Evolutionary conservation across 2,329 filamentous ascomycete genomes (phyloP).

Genomic region (Dichotomopilus funicola): DNA sequence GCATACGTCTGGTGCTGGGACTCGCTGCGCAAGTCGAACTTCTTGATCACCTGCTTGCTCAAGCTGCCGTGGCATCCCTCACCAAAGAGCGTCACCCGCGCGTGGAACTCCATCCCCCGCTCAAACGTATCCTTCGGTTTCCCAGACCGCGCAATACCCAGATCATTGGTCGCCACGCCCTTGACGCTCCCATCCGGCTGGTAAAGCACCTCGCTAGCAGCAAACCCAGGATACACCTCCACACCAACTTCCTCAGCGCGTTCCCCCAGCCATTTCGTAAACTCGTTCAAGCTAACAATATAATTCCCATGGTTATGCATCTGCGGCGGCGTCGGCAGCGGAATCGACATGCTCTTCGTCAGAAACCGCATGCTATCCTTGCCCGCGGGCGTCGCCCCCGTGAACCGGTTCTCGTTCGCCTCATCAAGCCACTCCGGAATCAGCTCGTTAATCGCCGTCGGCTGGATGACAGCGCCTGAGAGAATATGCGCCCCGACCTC

Average conservation of each 20-base stretch:
- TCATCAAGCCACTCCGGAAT: constrained; percentile 90
- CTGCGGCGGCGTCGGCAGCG: constrained; percentile 83
- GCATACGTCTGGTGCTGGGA: constrained; percentile 94
- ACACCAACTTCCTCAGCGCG: constrained; percentile 94
- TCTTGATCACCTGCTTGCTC: constrained; percentile 90
- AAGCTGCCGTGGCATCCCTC: constrained; percentile 95
- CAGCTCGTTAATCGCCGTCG: constrained; percentile 79
- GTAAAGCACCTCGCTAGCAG: constrained; percentile 88
- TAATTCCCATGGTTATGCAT: constrained; percentile 99
- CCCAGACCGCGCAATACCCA: constrained; percentile 75
- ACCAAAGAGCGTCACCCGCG: constrained; percentile 80
- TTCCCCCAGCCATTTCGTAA: constrained; percentile 92
- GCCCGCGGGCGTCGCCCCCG: constrained; percentile 76
- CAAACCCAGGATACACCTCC: constrained; percentile 93
- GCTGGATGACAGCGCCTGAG: constrained; percentile 92
- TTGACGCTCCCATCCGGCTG: constrained; percentile 77
- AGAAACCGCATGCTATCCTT: constrained; percentile 89
- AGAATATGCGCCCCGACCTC: constrained; percentile 93
- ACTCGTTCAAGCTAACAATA: constrained; percentile 91
- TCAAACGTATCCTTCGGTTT: constrained; percentile 87
- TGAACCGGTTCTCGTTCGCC: constrained; percentile 80
- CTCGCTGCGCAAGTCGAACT: constrained; percentile 82
- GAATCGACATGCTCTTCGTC: constrained; percentile 70
- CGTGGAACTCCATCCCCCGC: constrained; percentile 97
- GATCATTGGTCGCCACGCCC: constrained; percentile 92